Percentiles rank a stretch among this genome's conserved stretches.
phyloP scores from a whole-genome alignment of 352 stramenopile genomes.

The Phytopythium cucurbitacearum region DNA sequence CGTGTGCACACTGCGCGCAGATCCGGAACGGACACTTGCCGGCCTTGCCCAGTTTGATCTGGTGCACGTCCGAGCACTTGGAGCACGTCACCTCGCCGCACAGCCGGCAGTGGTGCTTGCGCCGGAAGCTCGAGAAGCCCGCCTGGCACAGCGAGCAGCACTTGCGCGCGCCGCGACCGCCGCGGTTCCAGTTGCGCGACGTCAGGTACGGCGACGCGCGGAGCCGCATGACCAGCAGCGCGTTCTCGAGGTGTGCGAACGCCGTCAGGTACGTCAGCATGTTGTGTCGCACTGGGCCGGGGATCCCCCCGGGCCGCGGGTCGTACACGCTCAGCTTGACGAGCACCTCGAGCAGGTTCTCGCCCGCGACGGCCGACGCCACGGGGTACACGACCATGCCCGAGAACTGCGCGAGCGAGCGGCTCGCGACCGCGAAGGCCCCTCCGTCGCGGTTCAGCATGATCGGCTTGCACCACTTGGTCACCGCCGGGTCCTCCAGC shows the following conservation, averaged over 20 bases:
- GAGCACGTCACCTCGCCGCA: slow-evolving; percentile 69
- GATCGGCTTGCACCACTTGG: slow-evolving; percentile 56
- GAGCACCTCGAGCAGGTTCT: slow-evolving; percentile 51
- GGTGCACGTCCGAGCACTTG: slow-evolving; percentile 64
- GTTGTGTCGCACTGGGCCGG: slow-evolving; percentile 27
- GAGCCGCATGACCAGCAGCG: slow-evolving; percentile 55
- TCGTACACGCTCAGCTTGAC: slow-evolving; percentile 69
- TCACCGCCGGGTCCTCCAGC: slow-evolving; percentile 56
- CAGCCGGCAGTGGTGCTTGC: slow-evolving; percentile 71
- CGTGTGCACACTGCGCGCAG: slow-evolving; percentile 44
- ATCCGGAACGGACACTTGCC: slow-evolving; percentile 58
- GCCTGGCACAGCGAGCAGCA: slow-evolving; percentile 54
- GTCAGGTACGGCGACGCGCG: slow-evolving; percentile 54
- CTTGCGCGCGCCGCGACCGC: slow-evolving; percentile 27
- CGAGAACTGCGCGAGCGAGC: slow-evolving; percentile 58
- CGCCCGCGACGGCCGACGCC: slow-evolving; percentile 21
- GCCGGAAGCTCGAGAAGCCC: slow-evolving; percentile 47
- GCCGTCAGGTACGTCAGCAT: slow-evolving; percentile 48
- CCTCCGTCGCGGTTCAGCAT: slow-evolving; percentile 8
- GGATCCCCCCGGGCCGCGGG: slow-evolving; percentile 26
- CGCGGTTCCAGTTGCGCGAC: slow-evolving; percentile 51
- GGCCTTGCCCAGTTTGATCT: slow-evolving; percentile 52
- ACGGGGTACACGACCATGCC: slow-evolving; percentile 62
- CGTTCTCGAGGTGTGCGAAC: slow-evolving; percentile 44
- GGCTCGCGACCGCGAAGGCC: slow-evolving; percentile 27